These are phyloP conservation scores for Aspergillus carlsbadensis DNA, from an alignment of 495 filamentous ascomycete genomes.

Conservation along the genomic window DNA sequence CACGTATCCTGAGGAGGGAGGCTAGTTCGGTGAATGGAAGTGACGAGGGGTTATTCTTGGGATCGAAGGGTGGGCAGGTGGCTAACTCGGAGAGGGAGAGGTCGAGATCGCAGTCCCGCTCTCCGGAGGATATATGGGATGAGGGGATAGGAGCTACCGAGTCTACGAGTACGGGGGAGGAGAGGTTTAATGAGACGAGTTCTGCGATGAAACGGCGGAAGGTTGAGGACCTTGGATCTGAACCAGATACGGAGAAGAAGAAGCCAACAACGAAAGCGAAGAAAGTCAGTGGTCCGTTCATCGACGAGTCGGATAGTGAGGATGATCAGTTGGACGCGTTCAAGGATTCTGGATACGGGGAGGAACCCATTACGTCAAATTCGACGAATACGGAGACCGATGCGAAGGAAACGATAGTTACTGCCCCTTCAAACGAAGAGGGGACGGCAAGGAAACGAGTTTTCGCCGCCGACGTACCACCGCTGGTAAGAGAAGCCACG, in stretches of 20 bases:
- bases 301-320: slow-evolving; percentile 69
- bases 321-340: slow-evolving; percentile 41
- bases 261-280: slow-evolving; percentile 17
- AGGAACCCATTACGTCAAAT: slow-evolving; percentile 2
- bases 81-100: not conserved
- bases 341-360: slow-evolving; percentile 22
- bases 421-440: slow-evolving; percentile 27
- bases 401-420: slow-evolving; percentile 4
- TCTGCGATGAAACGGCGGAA: slow-evolving; percentile 40
- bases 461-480: slow-evolving; percentile 25
- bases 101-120: slow-evolving; percentile 19
- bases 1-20: slow-evolving; percentile 18
- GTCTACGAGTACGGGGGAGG: slow-evolving; percentile 8
- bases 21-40: slow-evolving; percentile 19
- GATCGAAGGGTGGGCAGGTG: slow-evolving; percentile 8
- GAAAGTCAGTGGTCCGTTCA: slow-evolving; percentile 52
- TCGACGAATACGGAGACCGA: not conserved
- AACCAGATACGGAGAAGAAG: slow-evolving; percentile 16
- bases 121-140: slow-evolving; percentile 40
- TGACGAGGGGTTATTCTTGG: slow-evolving; percentile 40
- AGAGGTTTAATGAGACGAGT: slow-evolving; percentile 30
- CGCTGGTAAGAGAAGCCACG: slow-evolving; percentile 57
- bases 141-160: slow-evolving; percentile 22
- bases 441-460: slow-evolving; percentile 52
- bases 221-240: slow-evolving; percentile 28